These are phyloP conservation scores for Kurtzmaniella natalensis DNA, from an alignment of 1,139 yeast species.

Conservation along the genomic window DNA sequence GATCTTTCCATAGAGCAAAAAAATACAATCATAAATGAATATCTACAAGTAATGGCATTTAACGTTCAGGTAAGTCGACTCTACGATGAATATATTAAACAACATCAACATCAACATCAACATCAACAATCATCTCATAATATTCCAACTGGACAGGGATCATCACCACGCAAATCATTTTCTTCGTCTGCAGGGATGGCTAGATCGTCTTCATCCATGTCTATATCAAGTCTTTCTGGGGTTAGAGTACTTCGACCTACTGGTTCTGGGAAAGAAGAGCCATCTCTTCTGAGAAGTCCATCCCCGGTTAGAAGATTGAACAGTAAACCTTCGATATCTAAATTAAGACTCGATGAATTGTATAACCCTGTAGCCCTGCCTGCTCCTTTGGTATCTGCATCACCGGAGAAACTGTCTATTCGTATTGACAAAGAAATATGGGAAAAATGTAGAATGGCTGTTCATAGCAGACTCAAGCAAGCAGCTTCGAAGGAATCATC, in stretches of 20 bases:
- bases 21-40: constrained; percentile 40
- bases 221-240: neutral
- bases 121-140: too few relatives aligned
- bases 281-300: constrained; percentile 5
- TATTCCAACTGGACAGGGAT: constrained; percentile 5
- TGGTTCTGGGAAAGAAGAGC: neutral
- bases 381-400: constrained; percentile 1
- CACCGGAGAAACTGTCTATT: neutral
- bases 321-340: constrained; percentile 22
- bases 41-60: constrained; percentile 48
- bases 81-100: constrained; percentile 29
- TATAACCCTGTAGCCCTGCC: constrained; percentile 24
- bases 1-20: constrained; percentile 33
- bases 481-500: too few relatives aligned
- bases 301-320: constrained; percentile 13
- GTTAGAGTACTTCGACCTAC: constrained; percentile 1
- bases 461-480: constrained; percentile 21
- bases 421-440: constrained; percentile 16
- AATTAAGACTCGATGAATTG: constrained; percentile 20
- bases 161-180: constrained; percentile 6
- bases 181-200: constrained; percentile 3
- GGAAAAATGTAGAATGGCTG: constrained; percentile 26
- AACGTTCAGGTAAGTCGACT: constrained; percentile 62
- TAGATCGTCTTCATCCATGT: neutral
- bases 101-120: too few relatives aligned